A percentile compares a stretch with the other conserved stretches of the same genome.
Conservation (phyloP, 2,329 filamentous ascomycete species). For the Tolypocladium sp. region DNA sequence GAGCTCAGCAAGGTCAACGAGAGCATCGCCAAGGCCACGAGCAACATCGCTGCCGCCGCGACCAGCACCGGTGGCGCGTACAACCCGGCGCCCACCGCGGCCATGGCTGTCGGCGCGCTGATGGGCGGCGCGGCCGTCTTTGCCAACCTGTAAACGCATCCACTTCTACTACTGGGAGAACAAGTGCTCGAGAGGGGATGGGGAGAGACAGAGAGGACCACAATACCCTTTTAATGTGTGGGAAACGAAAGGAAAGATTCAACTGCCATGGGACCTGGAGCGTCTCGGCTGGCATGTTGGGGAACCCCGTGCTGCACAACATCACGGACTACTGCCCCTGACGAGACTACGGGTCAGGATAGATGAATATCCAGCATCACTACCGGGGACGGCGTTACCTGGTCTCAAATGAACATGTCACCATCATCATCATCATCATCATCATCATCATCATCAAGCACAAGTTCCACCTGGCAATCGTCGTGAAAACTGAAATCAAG, state of each 20-base stretch:
- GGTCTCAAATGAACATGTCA: background rate
- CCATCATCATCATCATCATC: no score
- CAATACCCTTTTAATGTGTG: background rate
- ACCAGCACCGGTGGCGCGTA: slow-evolving; percentile 10
- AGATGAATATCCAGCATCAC: background rate
- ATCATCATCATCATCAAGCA: background rate
- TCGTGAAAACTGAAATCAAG: background rate
- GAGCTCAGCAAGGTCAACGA: slow-evolving; percentile 11
- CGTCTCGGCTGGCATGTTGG: background rate
- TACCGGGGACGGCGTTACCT: background rate
- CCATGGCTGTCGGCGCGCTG: slow-evolving; percentile 34
- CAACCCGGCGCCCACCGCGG: slow-evolving; percentile 28
- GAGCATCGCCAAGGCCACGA: slow-evolving; percentile 7
- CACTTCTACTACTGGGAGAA: background rate
- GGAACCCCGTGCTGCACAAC: background rate
- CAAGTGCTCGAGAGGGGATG: background rate
- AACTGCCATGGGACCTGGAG: background rate
- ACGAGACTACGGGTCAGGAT: background rate
- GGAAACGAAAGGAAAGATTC: background rate
- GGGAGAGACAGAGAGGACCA: background rate
- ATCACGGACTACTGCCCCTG: background rate
- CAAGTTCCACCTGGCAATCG: background rate
- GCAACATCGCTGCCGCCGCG: slow-evolving; percentile 9
- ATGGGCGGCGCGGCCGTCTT: slow-evolving; percentile 36
- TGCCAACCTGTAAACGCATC: slow-evolving; percentile 30